Evolutionary conservation across 2,329 filamentous ascomycete species (phyloP).

Genomic region (Chaetothyriales sp.): DNA sequence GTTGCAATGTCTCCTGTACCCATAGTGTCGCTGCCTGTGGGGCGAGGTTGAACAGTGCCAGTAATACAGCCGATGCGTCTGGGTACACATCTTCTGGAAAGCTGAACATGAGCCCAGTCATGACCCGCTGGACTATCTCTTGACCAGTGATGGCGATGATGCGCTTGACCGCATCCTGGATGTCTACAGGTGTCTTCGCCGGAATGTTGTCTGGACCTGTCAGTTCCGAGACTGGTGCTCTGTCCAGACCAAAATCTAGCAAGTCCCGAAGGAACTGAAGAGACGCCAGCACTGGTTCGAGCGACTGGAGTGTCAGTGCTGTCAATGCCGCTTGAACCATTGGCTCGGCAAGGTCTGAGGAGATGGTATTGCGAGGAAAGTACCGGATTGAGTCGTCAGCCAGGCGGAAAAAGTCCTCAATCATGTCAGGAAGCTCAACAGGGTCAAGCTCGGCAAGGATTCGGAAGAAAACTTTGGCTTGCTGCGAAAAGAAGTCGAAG

Average conservation of each 20-base stretch:
- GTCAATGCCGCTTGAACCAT: slow-evolving; percentile 80
- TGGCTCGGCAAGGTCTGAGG: slow-evolving; percentile 60
- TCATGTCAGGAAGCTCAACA: slow-evolving; percentile 66
- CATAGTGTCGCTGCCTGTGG: slow-evolving; percentile 65
- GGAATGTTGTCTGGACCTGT: slow-evolving; percentile 45
- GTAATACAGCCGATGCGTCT: slow-evolving; percentile 81
- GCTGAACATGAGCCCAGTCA: slow-evolving; percentile 98
- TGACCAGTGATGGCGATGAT: slow-evolving; percentile 59
- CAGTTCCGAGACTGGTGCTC: slow-evolving; percentile 41
- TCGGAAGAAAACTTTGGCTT: slow-evolving; percentile 76
- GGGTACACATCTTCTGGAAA: slow-evolving; percentile 93
- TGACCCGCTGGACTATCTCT: slow-evolving; percentile 66
- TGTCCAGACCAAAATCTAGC: slow-evolving; percentile 70
- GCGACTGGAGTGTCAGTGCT: slow-evolving; percentile 74
- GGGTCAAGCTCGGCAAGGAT: slow-evolving; percentile 73
- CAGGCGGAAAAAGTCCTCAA: slow-evolving; percentile 93
- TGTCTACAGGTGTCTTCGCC: slow-evolving; percentile 50
- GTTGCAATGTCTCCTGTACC: slow-evolving; percentile 68
- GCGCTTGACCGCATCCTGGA: slow-evolving; percentile 57
- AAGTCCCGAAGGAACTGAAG: slow-evolving; percentile 88
- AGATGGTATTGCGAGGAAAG: slow-evolving; percentile 71
- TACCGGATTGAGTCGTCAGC: slow-evolving; percentile 84
- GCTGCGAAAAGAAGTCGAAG: slow-evolving; percentile 86
- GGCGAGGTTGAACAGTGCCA: slow-evolving; percentile 75
- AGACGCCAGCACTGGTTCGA: slow-evolving; percentile 78